Percentiles rank a stretch among this genome's conserved stretches.
Conservation (phyloP, 495 filamentous ascomycete species). For the Aspergillus panamensis region DNA sequence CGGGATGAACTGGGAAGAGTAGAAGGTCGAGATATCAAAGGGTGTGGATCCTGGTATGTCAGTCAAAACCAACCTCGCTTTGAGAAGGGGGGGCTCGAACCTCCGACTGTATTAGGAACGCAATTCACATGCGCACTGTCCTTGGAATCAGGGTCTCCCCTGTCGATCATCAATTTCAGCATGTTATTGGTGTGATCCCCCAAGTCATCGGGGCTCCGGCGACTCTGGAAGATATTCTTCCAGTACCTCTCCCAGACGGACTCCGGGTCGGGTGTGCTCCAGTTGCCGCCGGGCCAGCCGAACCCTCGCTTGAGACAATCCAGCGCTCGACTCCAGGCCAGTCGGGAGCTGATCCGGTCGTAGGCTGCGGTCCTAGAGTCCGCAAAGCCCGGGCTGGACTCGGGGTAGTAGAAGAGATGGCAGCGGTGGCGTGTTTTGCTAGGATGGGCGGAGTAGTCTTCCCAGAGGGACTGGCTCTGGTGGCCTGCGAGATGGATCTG, state of each 20-base stretch:
- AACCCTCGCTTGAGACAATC: constrained; percentile 53
- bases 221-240: constrained; percentile 16
- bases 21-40: constrained; percentile 56
- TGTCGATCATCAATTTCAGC: constrained; percentile 8
- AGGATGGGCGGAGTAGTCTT: constrained; percentile 11
- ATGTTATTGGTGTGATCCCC: constrained; percentile 4
- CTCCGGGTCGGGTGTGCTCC: constrained; percentile 56
- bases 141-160: constrained; percentile 12
- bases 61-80: not conserved
- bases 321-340: constrained; percentile 56
- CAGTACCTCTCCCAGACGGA: constrained; percentile 56
- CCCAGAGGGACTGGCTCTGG: constrained; percentile 36
- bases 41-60: constrained; percentile 22
- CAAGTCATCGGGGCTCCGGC: constrained; percentile 15
- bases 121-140: constrained; percentile 23
- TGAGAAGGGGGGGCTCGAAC: constrained; percentile 28
- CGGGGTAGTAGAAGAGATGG: constrained; percentile 46
- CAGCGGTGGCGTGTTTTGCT: constrained; percentile 45
- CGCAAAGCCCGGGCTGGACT: constrained; percentile 38
- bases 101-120: constrained; percentile 38
- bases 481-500: constrained; percentile 50
- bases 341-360: constrained; percentile 43
- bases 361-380: constrained; percentile 10
- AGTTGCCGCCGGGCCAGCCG: constrained; percentile 33
- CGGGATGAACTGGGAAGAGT: constrained; percentile 66